phyloP scores from a whole-genome alignment of 2,329 filamentous ascomycete species.

The Apiospora aurea region DNA sequence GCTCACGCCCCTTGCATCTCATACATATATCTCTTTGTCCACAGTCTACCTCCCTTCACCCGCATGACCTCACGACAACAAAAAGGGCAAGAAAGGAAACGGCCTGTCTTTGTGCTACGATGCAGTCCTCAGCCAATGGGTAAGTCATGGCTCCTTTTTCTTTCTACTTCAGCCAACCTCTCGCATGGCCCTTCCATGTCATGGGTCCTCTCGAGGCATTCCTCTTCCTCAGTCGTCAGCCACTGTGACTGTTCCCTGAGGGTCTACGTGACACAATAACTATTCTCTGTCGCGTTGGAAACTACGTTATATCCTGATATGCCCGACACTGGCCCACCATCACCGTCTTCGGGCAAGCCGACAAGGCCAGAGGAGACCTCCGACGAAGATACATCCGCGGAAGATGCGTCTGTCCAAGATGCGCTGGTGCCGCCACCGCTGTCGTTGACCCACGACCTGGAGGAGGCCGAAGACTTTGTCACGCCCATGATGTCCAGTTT shows the following conservation, averaged over 20 bases:
- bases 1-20: background rate
- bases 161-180: background rate
- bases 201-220: background rate
- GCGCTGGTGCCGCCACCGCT: background rate
- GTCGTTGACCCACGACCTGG: background rate
- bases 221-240: background rate
- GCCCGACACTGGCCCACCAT: background rate
- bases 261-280: background rate
- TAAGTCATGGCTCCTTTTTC: constrained; percentile 10
- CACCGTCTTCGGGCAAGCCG: background rate
- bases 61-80: constrained; percentile 7
- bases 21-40: constrained; percentile 15
- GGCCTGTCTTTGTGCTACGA: background rate
- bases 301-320: background rate
- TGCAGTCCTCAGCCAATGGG: constrained; percentile 9
- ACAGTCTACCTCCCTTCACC: background rate
- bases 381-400: background rate
- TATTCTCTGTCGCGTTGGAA: background rate
- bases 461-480: constrained; percentile 4
- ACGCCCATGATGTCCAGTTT: constrained; percentile 1
- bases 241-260: background rate
- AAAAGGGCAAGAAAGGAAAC: constrained; percentile 9
- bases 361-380: background rate
- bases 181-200: background rate
- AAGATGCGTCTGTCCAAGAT: background rate